Evolutionary conservation across 139 green algal genomes (phyloP).

Genomic region (Tetradesmus lagerheimii): DNA sequence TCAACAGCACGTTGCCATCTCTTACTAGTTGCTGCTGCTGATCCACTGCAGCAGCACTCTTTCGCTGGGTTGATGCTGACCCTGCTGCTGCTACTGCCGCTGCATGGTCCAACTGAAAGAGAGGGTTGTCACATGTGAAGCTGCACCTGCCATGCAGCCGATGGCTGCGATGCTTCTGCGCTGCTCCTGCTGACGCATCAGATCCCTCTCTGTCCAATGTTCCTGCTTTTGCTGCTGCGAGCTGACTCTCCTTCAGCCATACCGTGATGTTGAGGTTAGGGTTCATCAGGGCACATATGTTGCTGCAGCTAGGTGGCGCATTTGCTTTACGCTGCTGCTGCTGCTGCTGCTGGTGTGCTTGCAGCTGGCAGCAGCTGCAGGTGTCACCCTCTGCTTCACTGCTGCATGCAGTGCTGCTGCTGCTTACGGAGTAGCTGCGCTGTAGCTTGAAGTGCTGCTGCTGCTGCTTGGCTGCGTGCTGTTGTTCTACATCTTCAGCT

Average conservation of each 20-base stretch:
- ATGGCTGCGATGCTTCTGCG: background rate
- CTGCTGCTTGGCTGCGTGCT: background rate
- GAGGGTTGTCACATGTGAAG: slow-evolving; percentile 35
- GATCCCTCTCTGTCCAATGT: background rate
- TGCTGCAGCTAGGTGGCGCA: background rate
- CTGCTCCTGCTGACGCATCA: slow-evolving; percentile 3
- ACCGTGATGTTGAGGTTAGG: slow-evolving; percentile 20
- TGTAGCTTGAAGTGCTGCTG: slow-evolving; percentile 21
- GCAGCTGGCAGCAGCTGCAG: background rate
- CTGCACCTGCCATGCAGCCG: slow-evolving; percentile 18
- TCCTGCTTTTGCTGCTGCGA: background rate
- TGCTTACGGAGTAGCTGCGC: background rate
- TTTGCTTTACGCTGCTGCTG: background rate
- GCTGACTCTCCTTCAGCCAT: background rate
- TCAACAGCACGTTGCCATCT: background rate
- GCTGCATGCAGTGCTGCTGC: slow-evolving; percentile 2
- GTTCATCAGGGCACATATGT: background rate
- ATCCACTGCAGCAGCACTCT: background rate
- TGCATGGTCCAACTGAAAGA: slow-evolving; percentile 21
- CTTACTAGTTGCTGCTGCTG: background rate
- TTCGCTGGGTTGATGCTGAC: background rate
- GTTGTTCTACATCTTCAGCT: background rate
- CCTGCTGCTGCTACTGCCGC: background rate
- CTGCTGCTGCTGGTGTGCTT: background rate
- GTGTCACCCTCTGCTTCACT: background rate